Evolutionary conservation across 2,329 filamentous ascomycete genomes (phyloP), one percentile per base, ranked within the genome.

Genomic region (Xylaria sp.): DNA sequence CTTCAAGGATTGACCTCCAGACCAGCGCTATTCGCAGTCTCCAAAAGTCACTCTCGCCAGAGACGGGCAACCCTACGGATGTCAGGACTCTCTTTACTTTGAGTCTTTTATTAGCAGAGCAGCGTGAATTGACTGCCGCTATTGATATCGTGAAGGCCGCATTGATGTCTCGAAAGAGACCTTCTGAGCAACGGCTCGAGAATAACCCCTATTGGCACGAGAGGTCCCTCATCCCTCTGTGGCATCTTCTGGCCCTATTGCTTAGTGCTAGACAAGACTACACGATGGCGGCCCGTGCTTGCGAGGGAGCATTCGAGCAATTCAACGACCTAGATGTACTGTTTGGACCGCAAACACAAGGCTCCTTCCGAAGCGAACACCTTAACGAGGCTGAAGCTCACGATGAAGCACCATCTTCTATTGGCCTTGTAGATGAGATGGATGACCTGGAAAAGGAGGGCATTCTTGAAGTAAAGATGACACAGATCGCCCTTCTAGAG

Each of bases 381-480:
- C 76, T 90, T 47, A 88, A 88, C 47, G 80, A 84, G 48, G 77
- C 75, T 1, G 80, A 79, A 58, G 70, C 69, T 55, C 64, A 62
- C 44, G 69, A 70, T 18, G 75, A 76, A 51, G 75, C 72, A 52
- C 53, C 65, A 16, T 54, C 52, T 58, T 64, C 65, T 30, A 72
- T 69, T 63, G 85, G 86, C 2, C 71, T 90, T 52, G 81, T 95
- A 0, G 89, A 93, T 65, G 85, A 90, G 50, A 90, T 97, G 85
- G 88, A 91, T 63, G 84, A 87, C 59, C 84, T 86, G 30, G 92
- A 97, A 71, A 95, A 92, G 70, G 90, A 92, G 72, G 84, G 85
- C 53, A 87, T 99, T 48, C 76, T 99, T n/a, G 90, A 97, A 73
- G 86, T 97, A 62, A 96, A 96, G 73, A 96, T 97, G 84, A 97